Percentiles rank a stretch among this genome's conserved stretches.
These are phyloP conservation scores for Hydnomerulius pinastri DNA, from an alignment of 768 basidiomycete genomes.

Conservation along the genomic window DNA sequence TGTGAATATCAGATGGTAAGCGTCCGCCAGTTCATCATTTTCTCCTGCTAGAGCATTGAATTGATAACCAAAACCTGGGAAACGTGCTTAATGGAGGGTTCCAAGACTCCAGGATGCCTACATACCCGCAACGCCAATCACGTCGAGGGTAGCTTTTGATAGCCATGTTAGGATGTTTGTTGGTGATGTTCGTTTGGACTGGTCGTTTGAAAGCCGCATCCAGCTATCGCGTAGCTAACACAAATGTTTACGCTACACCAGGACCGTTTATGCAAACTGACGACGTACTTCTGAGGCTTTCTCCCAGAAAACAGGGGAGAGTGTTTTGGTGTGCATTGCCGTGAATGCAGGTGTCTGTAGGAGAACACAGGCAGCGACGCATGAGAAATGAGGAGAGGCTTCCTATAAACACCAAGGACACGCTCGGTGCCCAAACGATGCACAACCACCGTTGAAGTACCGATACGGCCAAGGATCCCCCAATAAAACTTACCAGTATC, in stretches of 20 bases:
- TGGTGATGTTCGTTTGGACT: conserved; percentile 12
- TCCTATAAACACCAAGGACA: not conserved
- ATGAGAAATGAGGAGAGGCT: not conserved
- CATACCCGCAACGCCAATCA: conserved; percentile 71
- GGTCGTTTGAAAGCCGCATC: conserved; percentile 23
- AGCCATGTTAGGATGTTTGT: conserved; percentile 69
- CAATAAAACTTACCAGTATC: conserved; percentile 51
- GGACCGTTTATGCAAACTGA: not conserved
- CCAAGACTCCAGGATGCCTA: not conserved
- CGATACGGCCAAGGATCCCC: too few relatives aligned
- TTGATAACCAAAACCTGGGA: conserved; percentile 53
- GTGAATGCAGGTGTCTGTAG: conserved; percentile 54
- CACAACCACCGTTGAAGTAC: too few relatives aligned
- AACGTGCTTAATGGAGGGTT: not conserved
- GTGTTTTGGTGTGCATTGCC: conserved; percentile 46
- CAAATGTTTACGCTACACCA: too few relatives aligned
- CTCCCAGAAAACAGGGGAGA: conserved; percentile 58
- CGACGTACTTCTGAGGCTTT: conserved; percentile 54
- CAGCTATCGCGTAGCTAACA: conserved; percentile 50
- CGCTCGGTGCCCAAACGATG: too few relatives aligned
- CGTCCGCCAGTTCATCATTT: conserved; percentile 54
- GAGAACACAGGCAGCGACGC: not conserved
- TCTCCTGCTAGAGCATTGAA: conserved; percentile 54
- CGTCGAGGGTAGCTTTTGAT: conserved; percentile 69
- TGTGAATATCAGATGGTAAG: conserved; percentile 55